Percentiles rank a stretch among this genome's conserved stretches.
Conservation (phyloP, 345 rosid genomes). For the Physaria fendleri region DNA sequence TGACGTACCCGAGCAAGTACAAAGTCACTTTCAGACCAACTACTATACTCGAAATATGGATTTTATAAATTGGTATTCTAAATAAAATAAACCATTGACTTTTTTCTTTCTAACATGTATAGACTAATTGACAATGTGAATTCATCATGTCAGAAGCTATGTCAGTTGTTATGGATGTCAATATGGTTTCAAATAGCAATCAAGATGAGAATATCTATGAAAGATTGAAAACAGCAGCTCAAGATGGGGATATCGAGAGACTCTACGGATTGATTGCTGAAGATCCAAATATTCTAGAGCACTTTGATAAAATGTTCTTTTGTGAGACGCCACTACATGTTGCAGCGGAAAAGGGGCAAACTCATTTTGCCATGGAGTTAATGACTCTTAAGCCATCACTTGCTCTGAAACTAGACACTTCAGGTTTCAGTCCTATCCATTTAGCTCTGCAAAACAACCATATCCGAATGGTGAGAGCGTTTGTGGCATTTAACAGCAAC, state of each 20-base stretch:
- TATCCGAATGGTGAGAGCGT: background rate
- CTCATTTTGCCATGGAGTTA: slow-evolving; percentile 27
- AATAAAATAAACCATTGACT: no score
- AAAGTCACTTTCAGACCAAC: no score
- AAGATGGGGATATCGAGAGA: background rate
- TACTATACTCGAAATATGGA: no score
- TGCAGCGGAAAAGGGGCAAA: slow-evolving; percentile 25
- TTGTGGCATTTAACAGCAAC: slow-evolving; percentile 10
- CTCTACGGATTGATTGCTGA: background rate
- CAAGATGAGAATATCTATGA: no score
- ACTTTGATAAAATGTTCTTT: background rate
- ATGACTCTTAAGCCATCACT: slow-evolving; percentile 25
- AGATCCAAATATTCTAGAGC: slow-evolving; percentile 21
- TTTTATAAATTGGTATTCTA: no score
- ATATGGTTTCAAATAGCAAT: no score
- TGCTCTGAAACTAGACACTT: slow-evolving; percentile 19
- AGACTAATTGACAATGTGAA: no score
- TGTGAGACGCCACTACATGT: slow-evolving; percentile 34
- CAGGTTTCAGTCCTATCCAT: slow-evolving; percentile 30
- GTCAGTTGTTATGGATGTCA: no score
- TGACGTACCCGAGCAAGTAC: no score
- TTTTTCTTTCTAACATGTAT: no score
- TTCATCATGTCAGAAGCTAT: no score
- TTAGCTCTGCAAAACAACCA: slow-evolving; percentile 18
- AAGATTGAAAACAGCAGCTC: no score